These are phyloP conservation scores for Aspergillus wentii DNA, from an alignment of 495 filamentous ascomycete species.

Conservation along the genomic window DNA sequence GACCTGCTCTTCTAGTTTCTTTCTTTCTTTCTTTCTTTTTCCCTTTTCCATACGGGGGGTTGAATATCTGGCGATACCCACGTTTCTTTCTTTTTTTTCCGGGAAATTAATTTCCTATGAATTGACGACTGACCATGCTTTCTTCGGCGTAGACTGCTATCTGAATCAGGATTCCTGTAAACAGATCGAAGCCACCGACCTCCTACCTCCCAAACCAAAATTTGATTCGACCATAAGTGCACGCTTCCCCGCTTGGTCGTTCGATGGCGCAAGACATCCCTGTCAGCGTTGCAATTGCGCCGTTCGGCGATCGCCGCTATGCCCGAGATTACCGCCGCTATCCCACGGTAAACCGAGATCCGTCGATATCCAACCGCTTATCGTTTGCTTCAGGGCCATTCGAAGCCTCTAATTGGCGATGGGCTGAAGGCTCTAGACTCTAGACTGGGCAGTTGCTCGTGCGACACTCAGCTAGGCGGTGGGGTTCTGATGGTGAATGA, in stretches of 20 bases:
- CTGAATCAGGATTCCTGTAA: constrained; percentile 73
- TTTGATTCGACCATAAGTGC: too few species aligned
- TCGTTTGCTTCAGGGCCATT: constrained; percentile 1
- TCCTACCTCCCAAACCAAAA: too few species aligned
- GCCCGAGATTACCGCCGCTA: neutral
- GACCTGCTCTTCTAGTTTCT: constrained; percentile 12
- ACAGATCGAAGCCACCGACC: constrained; percentile 7
- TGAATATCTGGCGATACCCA: constrained; percentile 16
- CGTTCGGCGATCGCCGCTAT: too few species aligned
- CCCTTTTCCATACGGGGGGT: constrained; percentile 7
- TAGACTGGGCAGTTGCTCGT: constrained; percentile 4
- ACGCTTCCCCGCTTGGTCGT: too few species aligned
- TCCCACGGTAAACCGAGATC: constrained; percentile 2
- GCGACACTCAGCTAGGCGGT: constrained; percentile 4
- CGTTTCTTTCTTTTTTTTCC: constrained; percentile 10
- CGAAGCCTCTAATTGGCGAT: neutral
- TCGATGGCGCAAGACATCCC: too few species aligned
- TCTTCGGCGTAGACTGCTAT: constrained; percentile 54
- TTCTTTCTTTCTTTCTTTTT: constrained; percentile 19
- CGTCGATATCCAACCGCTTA: constrained; percentile 5
- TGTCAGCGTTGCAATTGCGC: too few species aligned
- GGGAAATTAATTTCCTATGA: constrained; percentile 10
- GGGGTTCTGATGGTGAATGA: neutral
- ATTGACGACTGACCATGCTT: constrained; percentile 34
- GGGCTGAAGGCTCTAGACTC: neutral